Evolutionary conservation across 2,329 filamentous ascomycete species (phyloP).

Genomic region (Phialophora chinensis): DNA sequence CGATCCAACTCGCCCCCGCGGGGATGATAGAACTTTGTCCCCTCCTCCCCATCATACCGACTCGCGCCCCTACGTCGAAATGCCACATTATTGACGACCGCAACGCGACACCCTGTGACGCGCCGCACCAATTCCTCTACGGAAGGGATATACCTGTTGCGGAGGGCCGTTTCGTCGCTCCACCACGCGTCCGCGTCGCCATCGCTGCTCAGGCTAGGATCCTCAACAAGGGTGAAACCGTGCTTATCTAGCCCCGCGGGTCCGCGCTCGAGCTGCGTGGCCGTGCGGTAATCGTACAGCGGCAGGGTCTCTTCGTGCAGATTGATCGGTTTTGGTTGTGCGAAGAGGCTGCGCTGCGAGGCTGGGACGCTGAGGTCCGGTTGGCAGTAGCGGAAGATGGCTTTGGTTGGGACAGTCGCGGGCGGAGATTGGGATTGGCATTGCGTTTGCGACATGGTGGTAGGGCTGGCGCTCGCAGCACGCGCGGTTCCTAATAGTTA

Average conservation of each 20-base stretch:
- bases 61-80: background rate
- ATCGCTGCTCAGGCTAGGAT: no score
- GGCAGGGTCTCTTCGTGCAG: constrained; percentile 6
- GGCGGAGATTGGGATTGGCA: no score
- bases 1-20: constrained; percentile 6
- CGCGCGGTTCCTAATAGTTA: no score
- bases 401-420: background rate
- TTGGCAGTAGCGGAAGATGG: constrained; percentile 9
- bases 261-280: background rate
- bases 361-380: constrained; percentile 2
- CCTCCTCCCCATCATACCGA: background rate
- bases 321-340: background rate
- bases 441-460: background rate
- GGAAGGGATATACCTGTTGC: background rate
- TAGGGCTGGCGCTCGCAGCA: background rate
- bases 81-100: constrained; percentile 10
- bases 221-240: constrained; percentile 8
- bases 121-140: constrained; percentile 2
- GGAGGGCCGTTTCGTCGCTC: constrained; percentile 1
- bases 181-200: background rate
- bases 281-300: constrained; percentile 6
- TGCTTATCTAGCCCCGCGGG: constrained; percentile 7
- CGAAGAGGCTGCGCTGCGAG: background rate
- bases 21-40: constrained; percentile 1
- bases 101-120: constrained; percentile 1